Evolutionary conservation across 2,329 filamentous ascomycete genomes (phyloP).

Genomic region (Tolypocladium ovalisporum): DNA sequence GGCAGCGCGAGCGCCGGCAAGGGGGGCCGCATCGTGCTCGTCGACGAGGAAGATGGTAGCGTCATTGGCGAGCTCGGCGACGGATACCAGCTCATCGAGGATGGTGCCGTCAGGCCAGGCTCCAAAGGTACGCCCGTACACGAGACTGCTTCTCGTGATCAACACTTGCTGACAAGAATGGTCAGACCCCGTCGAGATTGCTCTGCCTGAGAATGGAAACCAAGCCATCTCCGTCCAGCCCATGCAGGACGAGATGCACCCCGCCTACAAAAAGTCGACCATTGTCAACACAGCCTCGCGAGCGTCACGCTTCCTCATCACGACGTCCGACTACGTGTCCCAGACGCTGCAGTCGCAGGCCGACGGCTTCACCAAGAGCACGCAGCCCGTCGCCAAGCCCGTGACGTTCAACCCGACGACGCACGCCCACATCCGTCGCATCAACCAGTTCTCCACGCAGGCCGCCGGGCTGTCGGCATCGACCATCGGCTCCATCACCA

Average conservation of each 20-base stretch:
- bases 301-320: constrained; percentile 86
- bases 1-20: constrained; percentile 39
- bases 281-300: constrained; percentile 79
- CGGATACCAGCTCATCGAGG: constrained; percentile 70
- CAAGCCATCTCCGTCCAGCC: constrained; percentile 56
- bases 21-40: constrained; percentile 73
- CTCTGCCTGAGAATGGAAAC: constrained; percentile 56
- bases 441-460: constrained; percentile 73
- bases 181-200: constrained; percentile 65
- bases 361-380: constrained; percentile 68
- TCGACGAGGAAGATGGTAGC: constrained; percentile 93
- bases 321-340: constrained; percentile 68
- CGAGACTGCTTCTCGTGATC: neutral
- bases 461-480: constrained; percentile 74
- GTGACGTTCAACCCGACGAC: constrained; percentile 81
- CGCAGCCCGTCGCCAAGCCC: constrained; percentile 66
- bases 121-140: constrained; percentile 62
- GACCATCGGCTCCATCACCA: constrained; percentile 74
- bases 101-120: constrained; percentile 65
- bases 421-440: constrained; percentile 74
- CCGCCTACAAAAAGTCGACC: constrained; percentile 80
- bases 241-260: constrained; percentile 65
- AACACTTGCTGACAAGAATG: neutral
- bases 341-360: constrained; percentile 69
- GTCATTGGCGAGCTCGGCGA: constrained; percentile 86